Conservation (phyloP, 306 rosid species). For the Dryas octopetala region DNA sequence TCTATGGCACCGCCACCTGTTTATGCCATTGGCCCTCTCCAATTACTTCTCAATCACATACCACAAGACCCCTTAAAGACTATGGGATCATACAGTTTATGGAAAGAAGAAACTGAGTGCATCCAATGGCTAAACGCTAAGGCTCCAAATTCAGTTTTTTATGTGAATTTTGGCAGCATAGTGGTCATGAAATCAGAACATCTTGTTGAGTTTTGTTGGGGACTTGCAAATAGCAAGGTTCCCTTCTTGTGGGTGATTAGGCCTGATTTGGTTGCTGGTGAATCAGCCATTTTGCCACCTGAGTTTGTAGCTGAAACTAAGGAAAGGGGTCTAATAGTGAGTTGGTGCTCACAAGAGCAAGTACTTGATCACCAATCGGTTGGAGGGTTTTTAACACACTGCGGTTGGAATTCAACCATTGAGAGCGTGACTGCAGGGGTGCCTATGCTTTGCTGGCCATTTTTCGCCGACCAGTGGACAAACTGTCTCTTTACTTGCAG, state of each 20-base stretch:
- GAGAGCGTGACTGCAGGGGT: slow-evolving; percentile 19
- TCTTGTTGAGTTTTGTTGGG: slow-evolving; percentile 4
- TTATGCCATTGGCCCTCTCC: slow-evolving; percentile 10
- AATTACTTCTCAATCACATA: background rate
- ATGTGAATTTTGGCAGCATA: slow-evolving; percentile 10
- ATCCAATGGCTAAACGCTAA: background rate
- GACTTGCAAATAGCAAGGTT: slow-evolving; percentile 12
- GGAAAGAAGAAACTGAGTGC: slow-evolving; percentile 16
- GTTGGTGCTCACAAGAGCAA: slow-evolving; percentile 19
- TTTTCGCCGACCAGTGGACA: background rate
- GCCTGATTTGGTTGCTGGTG: background rate
- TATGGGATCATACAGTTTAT: background rate
- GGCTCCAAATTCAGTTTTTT: background rate
- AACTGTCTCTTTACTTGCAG: slow-evolving; percentile 6
- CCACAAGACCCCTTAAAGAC: slow-evolving; percentile 3
- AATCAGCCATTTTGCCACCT: background rate
- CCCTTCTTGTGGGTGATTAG: slow-evolving; percentile 15
- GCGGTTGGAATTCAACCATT: slow-evolving; percentile 9
- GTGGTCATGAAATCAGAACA: background rate
- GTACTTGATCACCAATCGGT: slow-evolving; percentile 2
- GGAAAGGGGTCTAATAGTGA: background rate
- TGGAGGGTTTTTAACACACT: slow-evolving; percentile 6
- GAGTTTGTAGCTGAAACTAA: background rate
- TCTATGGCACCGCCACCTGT: background rate
- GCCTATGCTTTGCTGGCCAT: slow-evolving; percentile 18